phyloP scores from a whole-genome alignment of 768 basidiomycete species.

The Tubosaeta sp. region DNA sequence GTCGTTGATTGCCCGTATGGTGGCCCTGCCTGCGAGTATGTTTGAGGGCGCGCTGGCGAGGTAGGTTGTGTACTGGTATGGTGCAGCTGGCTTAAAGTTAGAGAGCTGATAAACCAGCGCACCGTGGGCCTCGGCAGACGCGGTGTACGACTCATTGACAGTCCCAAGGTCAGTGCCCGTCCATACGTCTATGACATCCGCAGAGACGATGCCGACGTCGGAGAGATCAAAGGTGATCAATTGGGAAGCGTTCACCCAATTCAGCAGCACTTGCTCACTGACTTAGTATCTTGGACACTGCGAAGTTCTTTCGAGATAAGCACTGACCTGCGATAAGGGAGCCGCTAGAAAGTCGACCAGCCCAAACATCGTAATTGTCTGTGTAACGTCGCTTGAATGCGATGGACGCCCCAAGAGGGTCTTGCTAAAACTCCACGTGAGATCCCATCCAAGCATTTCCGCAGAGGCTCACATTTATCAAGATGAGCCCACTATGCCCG shows the following conservation, averaged over 20 bases:
- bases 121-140: conserved; percentile 1
- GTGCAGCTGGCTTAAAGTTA: not conserved
- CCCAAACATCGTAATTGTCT: conserved; percentile 7
- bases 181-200: conserved; percentile 8
- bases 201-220: conserved; percentile 1
- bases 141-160: not conserved
- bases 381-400: conserved; percentile 9
- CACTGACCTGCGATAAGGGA: conserved; percentile 4
- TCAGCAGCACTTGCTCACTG: not conserved
- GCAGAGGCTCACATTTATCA: conserved; percentile 3
- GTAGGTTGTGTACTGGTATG: not conserved
- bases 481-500: conserved; percentile 5
- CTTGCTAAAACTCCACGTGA: conserved; percentile 8
- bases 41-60: not conserved
- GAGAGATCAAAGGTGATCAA: conserved; percentile 1
- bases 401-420: conserved; percentile 7
- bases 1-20: not conserved
- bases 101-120: conserved; percentile 4
- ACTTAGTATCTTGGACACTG: not conserved
- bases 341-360: conserved; percentile 3
- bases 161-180: not conserved
- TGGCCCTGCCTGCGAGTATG: conserved; percentile 1
- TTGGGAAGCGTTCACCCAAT: conserved; percentile 1
- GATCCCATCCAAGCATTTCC: not conserved
- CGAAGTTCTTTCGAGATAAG: not conserved